phyloP scores from a whole-genome alignment of 768 basidiomycete species.

The Trametes cubensis region DNA sequence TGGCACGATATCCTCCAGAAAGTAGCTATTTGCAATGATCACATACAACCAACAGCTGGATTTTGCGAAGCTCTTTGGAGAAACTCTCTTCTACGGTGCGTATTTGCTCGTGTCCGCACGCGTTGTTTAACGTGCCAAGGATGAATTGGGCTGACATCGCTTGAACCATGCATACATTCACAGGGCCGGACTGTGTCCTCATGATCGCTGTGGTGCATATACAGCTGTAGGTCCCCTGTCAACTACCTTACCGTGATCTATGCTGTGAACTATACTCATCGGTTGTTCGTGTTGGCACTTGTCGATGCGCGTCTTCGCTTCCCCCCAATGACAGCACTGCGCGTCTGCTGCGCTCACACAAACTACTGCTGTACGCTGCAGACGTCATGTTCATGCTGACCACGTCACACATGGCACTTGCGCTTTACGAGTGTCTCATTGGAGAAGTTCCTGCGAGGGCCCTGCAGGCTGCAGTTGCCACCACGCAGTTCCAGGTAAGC shows the following conservation, averaged over 20 bases:
- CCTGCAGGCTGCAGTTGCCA: constrained; percentile 7
- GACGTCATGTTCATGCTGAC: constrained; percentile 8
- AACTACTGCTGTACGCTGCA: background rate
- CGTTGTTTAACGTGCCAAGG: too few species aligned
- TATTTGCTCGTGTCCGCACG: background rate
- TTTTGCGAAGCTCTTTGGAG: too few species aligned
- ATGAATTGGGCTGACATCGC: background rate
- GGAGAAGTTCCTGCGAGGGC: background rate
- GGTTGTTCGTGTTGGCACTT: too few species aligned
- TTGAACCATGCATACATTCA: too few species aligned
- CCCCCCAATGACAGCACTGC: background rate
- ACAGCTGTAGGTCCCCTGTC: constrained; percentile 2
- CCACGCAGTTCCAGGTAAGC: constrained; percentile 7
- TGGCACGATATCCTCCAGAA: too few species aligned
- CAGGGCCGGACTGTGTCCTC: constrained; percentile 6
- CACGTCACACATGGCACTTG: constrained; percentile 4
- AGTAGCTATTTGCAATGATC: too few species aligned
- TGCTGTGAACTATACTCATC: background rate
- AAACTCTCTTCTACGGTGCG: background rate
- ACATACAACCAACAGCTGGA: too few species aligned
- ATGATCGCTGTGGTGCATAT: constrained; percentile 7
- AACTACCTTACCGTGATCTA: background rate
- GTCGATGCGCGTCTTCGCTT: too few species aligned
- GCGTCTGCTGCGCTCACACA: constrained; percentile 6
- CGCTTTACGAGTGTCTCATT: constrained; percentile 2